A percentile compares a stretch with the other conserved stretches of the same genome.
Evolutionary conservation across 148 eudicot genomes (phyloP).

Genomic region (Camellia lanceoleosa): DNA sequence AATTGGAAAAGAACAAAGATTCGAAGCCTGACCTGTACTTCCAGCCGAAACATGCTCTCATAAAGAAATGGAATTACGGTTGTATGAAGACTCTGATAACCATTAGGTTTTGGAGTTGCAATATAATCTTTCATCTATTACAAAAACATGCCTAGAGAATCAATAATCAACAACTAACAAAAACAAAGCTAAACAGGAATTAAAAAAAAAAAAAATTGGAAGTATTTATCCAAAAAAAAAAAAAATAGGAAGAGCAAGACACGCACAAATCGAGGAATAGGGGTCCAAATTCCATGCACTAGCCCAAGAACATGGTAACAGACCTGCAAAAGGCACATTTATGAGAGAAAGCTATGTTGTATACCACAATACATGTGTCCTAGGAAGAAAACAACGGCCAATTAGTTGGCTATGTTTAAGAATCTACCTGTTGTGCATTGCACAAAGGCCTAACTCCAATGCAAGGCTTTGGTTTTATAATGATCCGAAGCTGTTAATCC

Average conservation of each 20-base stretch:
- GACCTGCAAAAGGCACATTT: conserved; percentile 46
- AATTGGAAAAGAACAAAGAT: conserved; percentile 2
- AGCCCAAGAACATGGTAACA: conserved; percentile 95
- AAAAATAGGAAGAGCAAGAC: conserved; percentile 14
- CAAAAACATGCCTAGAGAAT: conserved; percentile 11
- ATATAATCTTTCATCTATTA: conserved; percentile 87
- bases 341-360: conserved; percentile 5
- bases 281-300: conserved; percentile 92
- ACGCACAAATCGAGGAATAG: conserved; percentile 88
- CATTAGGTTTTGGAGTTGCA: conserved; percentile 93
- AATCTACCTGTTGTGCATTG: conserved; percentile 73
- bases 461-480: conserved; percentile 77
- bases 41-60: conserved; percentile 94
- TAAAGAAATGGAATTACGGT: conserved; percentile 93
- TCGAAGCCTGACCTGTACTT: conserved; percentile 69
- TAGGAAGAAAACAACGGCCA: not conserved
- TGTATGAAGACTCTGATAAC: conserved; percentile 95
- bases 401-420: conserved; percentile 2
- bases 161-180: not conserved
- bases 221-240: too few relatives aligned
- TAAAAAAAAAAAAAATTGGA: too few relatives aligned
- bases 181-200: not conserved
- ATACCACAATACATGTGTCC: not conserved
- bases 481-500: conserved; percentile 62
- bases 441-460: conserved; percentile 80